Evolutionary conservation across 768 basidiomycete genomes (phyloP).

Genomic region (Termitomyces bulborhizus): DNA sequence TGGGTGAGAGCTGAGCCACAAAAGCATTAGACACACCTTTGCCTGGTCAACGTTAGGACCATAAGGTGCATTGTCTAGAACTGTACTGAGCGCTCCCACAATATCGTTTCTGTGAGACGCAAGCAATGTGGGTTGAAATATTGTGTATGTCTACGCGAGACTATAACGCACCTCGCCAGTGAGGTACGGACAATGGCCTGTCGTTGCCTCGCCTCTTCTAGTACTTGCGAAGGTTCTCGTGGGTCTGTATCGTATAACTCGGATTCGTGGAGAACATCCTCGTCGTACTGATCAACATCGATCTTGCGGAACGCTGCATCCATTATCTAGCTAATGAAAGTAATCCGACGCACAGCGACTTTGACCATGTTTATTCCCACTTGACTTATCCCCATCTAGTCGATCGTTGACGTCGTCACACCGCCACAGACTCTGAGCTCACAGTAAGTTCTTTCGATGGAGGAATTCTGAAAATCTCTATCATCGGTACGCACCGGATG

Average conservation of each 20-base stretch:
- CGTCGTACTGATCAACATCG: conserved; percentile 90
- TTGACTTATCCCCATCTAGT: neutral
- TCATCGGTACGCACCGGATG: too few species aligned
- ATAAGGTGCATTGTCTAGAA: conserved; percentile 81
- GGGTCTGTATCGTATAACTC: conserved; percentile 88
- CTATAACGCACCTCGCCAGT: conserved; percentile 59
- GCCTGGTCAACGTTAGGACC: conserved; percentile 85
- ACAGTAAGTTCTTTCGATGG: neutral
- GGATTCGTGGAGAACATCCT: conserved; percentile 78
- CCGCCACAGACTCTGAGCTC: neutral
- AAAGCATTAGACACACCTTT: conserved; percentile 50
- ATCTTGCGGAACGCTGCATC: conserved; percentile 80
- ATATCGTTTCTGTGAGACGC: conserved; percentile 59
- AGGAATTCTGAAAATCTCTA: neutral
- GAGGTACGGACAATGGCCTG: conserved; percentile 61
- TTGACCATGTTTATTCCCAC: neutral
- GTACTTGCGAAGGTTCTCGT: conserved; percentile 63
- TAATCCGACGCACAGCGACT: neutral
- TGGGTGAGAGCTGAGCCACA: neutral
- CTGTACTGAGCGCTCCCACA: conserved; percentile 59
- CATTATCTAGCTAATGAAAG: conserved; percentile 18
- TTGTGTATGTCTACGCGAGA: neutral
- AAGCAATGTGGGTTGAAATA: neutral
- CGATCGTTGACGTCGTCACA: too few species aligned
- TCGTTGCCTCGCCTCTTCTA: conserved; percentile 66